Evolutionary conservation across 2,329 filamentous ascomycete genomes (phyloP).

Genomic region (Diplodia sapinea): DNA sequence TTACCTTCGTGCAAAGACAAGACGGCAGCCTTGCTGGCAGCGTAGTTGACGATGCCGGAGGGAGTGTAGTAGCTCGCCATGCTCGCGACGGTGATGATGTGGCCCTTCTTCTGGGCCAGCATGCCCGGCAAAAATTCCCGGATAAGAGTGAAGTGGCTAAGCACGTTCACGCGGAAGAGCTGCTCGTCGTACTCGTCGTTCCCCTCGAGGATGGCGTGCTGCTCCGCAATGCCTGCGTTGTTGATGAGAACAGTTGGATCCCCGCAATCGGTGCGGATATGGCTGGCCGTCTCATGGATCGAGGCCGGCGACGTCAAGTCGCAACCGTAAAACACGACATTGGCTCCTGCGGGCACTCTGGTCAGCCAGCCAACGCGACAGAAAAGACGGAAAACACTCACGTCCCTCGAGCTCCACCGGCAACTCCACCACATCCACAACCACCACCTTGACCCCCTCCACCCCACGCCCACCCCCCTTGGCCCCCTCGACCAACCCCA

Average conservation of each 20-base stretch:
- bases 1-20: constrained; percentile 41
- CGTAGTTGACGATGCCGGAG: constrained; percentile 41
- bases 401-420: constrained; percentile 37
- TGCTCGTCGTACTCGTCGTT: constrained; percentile 39
- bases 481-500: constrained; percentile 34
- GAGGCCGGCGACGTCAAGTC: constrained; percentile 37
- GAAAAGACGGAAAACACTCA: constrained; percentile 30
- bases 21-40: constrained; percentile 39
- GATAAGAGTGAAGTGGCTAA: constrained; percentile 40
- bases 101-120: constrained; percentile 40
- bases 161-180: constrained; percentile 42
- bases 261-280: constrained; percentile 37
- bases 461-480: constrained; percentile 48
- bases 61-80: constrained; percentile 41
- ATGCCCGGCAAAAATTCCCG: constrained; percentile 43
- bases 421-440: constrained; percentile 37
- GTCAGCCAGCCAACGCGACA: neutral
- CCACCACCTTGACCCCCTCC: constrained; percentile 43
- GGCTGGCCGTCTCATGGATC: constrained; percentile 36
- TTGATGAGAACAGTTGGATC: constrained; percentile 42
- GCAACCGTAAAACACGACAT: constrained; percentile 40
- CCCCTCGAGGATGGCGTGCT: constrained; percentile 33
- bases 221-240: constrained; percentile 41
- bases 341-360: constrained; percentile 32
- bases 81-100: constrained; percentile 41